Percentiles rank a stretch among this genome's conserved stretches.
Conservation (phyloP, 2,329 filamentous ascomycete species). For the Thielaviopsis cerberus region DNA sequence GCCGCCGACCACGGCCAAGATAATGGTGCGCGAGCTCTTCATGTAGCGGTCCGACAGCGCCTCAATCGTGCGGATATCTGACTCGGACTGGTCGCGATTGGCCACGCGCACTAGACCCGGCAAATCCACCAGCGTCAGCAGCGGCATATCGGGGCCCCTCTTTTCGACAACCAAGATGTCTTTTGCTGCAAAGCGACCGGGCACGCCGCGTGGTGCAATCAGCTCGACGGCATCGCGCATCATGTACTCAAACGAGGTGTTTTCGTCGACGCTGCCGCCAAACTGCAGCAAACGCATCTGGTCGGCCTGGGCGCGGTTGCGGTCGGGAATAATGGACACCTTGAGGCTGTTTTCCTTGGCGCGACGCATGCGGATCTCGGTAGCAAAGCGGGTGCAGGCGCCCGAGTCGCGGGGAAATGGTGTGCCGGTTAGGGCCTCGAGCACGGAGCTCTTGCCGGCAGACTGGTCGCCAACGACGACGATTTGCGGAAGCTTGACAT, state of each 20-base stretch:
- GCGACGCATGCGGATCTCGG: slow-evolving; percentile 37
- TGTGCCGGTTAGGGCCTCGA: slow-evolving; percentile 44
- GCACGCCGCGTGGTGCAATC: slow-evolving; percentile 31
- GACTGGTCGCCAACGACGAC: slow-evolving; percentile 48
- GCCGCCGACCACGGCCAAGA: slow-evolving; percentile 35
- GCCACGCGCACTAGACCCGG: slow-evolving; percentile 38
- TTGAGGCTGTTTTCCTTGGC: slow-evolving; percentile 26
- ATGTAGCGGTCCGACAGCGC: slow-evolving; percentile 34
- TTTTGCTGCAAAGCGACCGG: slow-evolving; percentile 31
- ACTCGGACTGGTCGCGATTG: slow-evolving; percentile 32
- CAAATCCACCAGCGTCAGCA: slow-evolving; percentile 43
- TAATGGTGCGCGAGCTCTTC: slow-evolving; percentile 36
- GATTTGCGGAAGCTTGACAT: slow-evolving; percentile 38
- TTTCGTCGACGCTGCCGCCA: slow-evolving; percentile 26
- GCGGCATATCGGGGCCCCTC: slow-evolving; percentile 37
- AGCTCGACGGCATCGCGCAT: slow-evolving; percentile 32
- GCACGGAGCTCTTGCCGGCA: slow-evolving; percentile 43
- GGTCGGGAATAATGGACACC: slow-evolving; percentile 38
- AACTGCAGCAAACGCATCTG: slow-evolving; percentile 29
- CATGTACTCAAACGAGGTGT: slow-evolving; percentile 29
- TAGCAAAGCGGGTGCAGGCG: slow-evolving; percentile 43
- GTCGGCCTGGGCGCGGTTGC: slow-evolving; percentile 26
- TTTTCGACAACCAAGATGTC: slow-evolving; percentile 41
- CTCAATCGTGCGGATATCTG: slow-evolving; percentile 34
- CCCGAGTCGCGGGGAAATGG: slow-evolving; percentile 41